These are phyloP conservation scores for Nothophytophthora sp. DNA, from an alignment of 352 stramenopile genomes.

Conservation along the genomic window DNA sequence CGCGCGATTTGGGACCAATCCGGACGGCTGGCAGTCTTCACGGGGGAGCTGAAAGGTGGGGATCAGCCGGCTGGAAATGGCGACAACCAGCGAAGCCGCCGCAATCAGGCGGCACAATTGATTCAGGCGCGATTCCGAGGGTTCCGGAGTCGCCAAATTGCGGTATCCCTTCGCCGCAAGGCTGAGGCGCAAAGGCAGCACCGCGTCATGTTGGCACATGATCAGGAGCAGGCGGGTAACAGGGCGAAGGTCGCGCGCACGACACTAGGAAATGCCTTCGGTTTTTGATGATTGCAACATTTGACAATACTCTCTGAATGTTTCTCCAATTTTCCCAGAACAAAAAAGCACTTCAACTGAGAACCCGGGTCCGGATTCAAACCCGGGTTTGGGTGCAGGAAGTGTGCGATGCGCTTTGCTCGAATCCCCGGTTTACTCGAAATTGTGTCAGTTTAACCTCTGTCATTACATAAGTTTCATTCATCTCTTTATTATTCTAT, in stretches of 20 bases:
- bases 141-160: constrained; percentile 40
- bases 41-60: background rate
- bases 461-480: too few species aligned
- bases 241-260: constrained; percentile 29
- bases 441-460: too few species aligned
- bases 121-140: constrained; percentile 51
- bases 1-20: constrained; percentile 15
- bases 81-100: constrained; percentile 15
- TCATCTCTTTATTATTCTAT: too few species aligned
- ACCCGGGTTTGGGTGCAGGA: too few species aligned
- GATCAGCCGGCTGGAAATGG: background rate
- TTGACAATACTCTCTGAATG: too few species aligned
- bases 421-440: too few species aligned
- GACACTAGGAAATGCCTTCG: constrained; percentile 39
- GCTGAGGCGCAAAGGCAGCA: constrained; percentile 17
- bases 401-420: too few species aligned
- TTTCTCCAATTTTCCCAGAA: too few species aligned
- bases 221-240: constrained; percentile 20
- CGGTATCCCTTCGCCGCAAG: constrained; percentile 38
- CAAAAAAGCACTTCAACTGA: too few species aligned
- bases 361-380: too few species aligned
- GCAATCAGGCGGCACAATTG: constrained; percentile 34
- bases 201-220: constrained; percentile 1
- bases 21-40: background rate
- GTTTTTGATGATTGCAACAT: constrained; percentile 34